Percentiles rank a stretch among this genome's conserved stretches.
These are phyloP conservation scores for Debaryomyces fabryi DNA, from an alignment of 1,139 yeast genomes.

Conservation along the genomic window DNA sequence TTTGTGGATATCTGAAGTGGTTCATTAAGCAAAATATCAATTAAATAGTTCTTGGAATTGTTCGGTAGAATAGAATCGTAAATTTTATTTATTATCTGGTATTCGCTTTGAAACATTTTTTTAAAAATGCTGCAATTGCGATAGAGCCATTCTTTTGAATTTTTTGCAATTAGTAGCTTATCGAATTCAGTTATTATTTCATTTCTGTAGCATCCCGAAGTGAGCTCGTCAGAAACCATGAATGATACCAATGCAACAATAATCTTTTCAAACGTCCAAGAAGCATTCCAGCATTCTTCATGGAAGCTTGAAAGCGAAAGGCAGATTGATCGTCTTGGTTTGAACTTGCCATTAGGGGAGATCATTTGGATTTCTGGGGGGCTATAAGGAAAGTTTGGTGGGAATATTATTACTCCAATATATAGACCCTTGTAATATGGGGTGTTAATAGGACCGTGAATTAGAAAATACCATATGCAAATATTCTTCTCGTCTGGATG, in stretches of 20 bases:
- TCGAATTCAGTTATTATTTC: not conserved
- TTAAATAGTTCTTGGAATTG: not conserved
- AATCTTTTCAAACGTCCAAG: slow-evolving; percentile 21
- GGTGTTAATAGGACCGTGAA: slow-evolving; percentile 18
- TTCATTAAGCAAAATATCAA: slow-evolving; percentile 4
- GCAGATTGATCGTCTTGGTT: slow-evolving; percentile 15
- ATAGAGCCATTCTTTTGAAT: slow-evolving; percentile 18
- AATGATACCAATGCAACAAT: slow-evolving; percentile 19
- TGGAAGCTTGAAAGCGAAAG: slow-evolving; percentile 18
- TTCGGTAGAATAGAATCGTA: not conserved
- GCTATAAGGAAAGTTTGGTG: slow-evolving; percentile 18
- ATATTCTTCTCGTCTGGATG: slow-evolving; percentile 17
- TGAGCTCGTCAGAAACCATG: slow-evolving; percentile 17
- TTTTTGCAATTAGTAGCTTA: slow-evolving; percentile 10
- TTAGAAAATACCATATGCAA: slow-evolving; percentile 20
- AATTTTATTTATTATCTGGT: slow-evolving; percentile 8
- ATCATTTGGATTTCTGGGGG: slow-evolving; percentile 23
- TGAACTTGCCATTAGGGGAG: slow-evolving; percentile 19
- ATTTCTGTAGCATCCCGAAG: slow-evolving; percentile 13
- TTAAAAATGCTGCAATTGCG: slow-evolving; percentile 15
- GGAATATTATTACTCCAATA: slow-evolving; percentile 19
- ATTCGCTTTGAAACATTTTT: slow-evolving; percentile 16
- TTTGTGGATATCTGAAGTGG: slow-evolving; percentile 7
- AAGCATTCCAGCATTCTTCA: slow-evolving; percentile 19
- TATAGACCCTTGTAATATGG: slow-evolving; percentile 20